phyloP scores from a whole-genome alignment of 768 basidiomycete species.

The Macrolepiota albuminosa region DNA sequence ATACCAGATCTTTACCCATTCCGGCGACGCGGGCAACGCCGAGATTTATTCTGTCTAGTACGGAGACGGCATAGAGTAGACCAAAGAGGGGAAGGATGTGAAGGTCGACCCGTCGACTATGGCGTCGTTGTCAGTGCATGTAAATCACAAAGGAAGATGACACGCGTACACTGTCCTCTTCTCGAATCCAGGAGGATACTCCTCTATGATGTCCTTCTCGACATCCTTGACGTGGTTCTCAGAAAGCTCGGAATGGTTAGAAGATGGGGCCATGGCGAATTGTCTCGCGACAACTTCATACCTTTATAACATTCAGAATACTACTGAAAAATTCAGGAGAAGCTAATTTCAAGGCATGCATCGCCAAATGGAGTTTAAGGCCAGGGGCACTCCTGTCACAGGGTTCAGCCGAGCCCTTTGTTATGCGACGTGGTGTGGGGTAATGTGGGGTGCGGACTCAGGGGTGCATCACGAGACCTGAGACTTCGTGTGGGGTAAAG shows the following conservation, averaged over 20 bases:
- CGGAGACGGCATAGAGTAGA: no score
- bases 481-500: not conserved
- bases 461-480: not conserved
- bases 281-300: not conserved
- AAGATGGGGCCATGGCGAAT: not conserved
- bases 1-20: no score
- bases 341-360: not conserved
- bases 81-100: no score
- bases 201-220: not conserved
- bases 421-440: not conserved
- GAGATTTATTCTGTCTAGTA: no score
- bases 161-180: not conserved
- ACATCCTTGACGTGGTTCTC: not conserved
- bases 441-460: not conserved
- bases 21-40: no score
- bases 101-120: conserved; percentile 25
- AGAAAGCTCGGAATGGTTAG: not conserved
- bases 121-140: not conserved
- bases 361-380: not conserved
- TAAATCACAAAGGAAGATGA: not conserved
- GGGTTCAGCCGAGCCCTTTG: not conserved
- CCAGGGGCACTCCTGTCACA: not conserved
- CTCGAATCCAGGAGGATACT: not conserved
- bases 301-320: not conserved
- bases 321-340: not conserved